Conservation (phyloP, 768 basidiomycete species). For the Sarcodon sp. region DNA sequence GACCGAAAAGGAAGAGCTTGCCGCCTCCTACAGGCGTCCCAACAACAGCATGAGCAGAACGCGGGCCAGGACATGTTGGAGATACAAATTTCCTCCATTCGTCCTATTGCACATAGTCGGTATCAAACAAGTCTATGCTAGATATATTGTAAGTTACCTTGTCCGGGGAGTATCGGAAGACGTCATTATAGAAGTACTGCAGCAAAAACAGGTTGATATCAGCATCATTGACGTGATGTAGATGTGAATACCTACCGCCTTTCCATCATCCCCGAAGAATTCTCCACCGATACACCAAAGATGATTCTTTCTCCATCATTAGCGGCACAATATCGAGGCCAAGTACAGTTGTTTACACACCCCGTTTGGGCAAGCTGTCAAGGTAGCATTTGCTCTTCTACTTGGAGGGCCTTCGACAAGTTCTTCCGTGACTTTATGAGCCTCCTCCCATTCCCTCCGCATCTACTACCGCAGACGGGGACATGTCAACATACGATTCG, state of each 20-base stretch:
- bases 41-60: conserved; percentile 78
- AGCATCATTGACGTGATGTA: not conserved
- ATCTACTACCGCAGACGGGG: conserved; percentile 36
- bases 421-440: conserved; percentile 78
- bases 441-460: conserved; percentile 71
- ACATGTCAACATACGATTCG: not conserved
- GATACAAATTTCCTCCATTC: conserved; percentile 87
- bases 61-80: conserved; percentile 75
- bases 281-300: conserved; percentile 83
- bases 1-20: conserved; percentile 75
- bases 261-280: conserved; percentile 78
- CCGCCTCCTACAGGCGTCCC: conserved; percentile 70
- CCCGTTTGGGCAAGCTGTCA: conserved; percentile 70
- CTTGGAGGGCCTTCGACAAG: conserved; percentile 73
- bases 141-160: conserved; percentile 29
- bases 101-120: conserved; percentile 27
- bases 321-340: too few relatives aligned
- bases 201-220: not conserved
- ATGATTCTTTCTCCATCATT: conserved; percentile 27
- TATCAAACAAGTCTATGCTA: not conserved
- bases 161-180: conserved; percentile 77
- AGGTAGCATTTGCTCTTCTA: conserved; percentile 70
- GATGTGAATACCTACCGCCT: conserved; percentile 35
- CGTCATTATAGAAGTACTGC: conserved; percentile 80
- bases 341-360: not conserved